Base-by-base conservation (phyloP, 352 stramenopile genomes). In the Globisporangium lucens region DNA sequence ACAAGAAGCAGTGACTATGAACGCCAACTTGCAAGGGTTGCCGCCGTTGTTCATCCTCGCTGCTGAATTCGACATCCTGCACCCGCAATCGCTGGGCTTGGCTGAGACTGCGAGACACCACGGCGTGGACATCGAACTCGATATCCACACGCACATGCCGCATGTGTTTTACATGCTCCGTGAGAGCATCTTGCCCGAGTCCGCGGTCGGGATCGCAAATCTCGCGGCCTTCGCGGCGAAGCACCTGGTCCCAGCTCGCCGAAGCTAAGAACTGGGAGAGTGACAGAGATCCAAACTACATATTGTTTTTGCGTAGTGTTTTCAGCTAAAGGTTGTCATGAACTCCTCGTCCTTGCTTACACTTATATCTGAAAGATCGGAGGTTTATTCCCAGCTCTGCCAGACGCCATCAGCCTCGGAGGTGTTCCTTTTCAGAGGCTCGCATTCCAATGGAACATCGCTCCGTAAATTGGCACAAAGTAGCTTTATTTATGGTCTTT, bases 91-190 rank as follows among this genome's bases (percentile, higher is more conserved):
- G 5, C 46, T 79, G 8, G 53, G 60, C 12, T 63, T 89, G 0
- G 63, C 65, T 2, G 61, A 67, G 15, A 87, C 82, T 41, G 75
- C 35, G 35, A 73, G 55, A 56, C 61, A 0, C 76, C 36, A 87
- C 56, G 77, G 75, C 5, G 65, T 74, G 9, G 64, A 43, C 2
- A 10, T 43, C 51, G 1, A 71, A 79, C 59, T 89, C 4, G 73
- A 85, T 52, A 63, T 83, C 7, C 76, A 83, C 13, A 52, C 75
- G 8, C 57, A 74, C 38, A 41, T 89, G 43, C 68, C 75, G 17
- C 80, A 87, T 59, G 70, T 78, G 0, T 87, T 85, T 64, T 24
- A 67, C 4, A 63, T 80, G 17, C 76, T 86, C 6, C 76, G 78
- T 38, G 62, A 60, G 2, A 73, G 64, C 12, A 56, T 89, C n/a